Conservation (phyloP, 768 basidiomycete species). For the Pleurotus cornucopiae region DNA sequence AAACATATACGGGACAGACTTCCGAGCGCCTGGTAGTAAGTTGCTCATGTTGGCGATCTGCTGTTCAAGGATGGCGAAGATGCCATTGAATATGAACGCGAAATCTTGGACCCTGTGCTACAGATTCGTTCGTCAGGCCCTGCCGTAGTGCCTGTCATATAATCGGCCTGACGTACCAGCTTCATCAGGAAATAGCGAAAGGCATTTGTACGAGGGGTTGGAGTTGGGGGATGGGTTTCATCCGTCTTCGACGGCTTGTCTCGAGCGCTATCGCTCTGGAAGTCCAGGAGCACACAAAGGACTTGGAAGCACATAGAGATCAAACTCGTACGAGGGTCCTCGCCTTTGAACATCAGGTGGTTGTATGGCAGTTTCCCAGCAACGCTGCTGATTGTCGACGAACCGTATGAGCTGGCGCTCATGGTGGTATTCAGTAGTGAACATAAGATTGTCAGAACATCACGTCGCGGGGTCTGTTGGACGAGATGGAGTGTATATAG, state of each 20-base stretch:
- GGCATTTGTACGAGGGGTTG: constrained; percentile 73
- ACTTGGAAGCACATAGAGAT: constrained; percentile 76
- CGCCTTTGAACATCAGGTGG: constrained; percentile 87
- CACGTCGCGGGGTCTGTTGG: constrained; percentile 69
- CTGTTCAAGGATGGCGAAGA: constrained; percentile 64
- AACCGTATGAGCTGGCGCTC: constrained; percentile 54
- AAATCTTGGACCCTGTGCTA: constrained; percentile 73
- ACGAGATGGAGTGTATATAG: constrained; percentile 76
- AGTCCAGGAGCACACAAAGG: constrained; percentile 72
- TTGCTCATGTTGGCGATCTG: constrained; percentile 72
- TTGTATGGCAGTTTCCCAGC: constrained; percentile 84
- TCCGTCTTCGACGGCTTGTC: constrained; percentile 41
- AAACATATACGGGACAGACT: constrained; percentile 74
- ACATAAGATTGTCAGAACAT: constrained; percentile 90
- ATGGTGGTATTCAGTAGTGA: constrained; percentile 89
- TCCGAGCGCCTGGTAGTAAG: constrained; percentile 81
- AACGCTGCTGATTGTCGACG: constrained; percentile 59
- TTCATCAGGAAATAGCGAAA: constrained; percentile 93
- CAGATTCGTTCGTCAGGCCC: too few species aligned
- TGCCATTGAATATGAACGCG: constrained; percentile 74
- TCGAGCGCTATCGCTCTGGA: constrained; percentile 71
- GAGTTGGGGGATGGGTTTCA: constrained; percentile 40
- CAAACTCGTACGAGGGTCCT: constrained; percentile 70
- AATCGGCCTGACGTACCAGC: constrained; percentile 45
- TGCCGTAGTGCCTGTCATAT: too few species aligned